A percentile compares a stretch with the other conserved stretches of the same genome.
Conservation (phyloP, 1,139 yeast genomes). For the Suhomyces bokatorum region DNA sequence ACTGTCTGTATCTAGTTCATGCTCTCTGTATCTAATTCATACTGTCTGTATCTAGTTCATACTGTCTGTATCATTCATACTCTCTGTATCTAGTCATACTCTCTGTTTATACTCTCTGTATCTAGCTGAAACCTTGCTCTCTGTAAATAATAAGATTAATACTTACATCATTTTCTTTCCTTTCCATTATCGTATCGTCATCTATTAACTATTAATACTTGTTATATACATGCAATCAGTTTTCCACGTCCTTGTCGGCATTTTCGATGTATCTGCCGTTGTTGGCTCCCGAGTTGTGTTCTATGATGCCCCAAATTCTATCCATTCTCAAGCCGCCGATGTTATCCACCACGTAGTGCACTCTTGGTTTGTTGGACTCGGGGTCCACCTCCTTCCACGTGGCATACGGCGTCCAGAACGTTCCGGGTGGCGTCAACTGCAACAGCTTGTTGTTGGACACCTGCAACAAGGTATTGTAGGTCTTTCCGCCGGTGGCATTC, state of each 20-base stretch:
- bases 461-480: constrained; percentile 59
- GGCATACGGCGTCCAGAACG: constrained; percentile 51
- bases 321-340: constrained; percentile 85
- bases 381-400: constrained; percentile 55
- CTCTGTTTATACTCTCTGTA: too few species aligned
- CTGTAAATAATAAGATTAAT: too few species aligned
- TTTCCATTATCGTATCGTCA: background rate
- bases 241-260: background rate
- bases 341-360: constrained; percentile 66
- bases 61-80: too few species aligned
- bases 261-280: constrained; percentile 55
- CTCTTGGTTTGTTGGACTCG: constrained; percentile 34
- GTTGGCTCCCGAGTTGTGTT: constrained; percentile 61
- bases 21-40: too few species aligned
- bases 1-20: too few species aligned
- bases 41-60: too few species aligned
- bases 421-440: constrained; percentile 31
- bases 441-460: constrained; percentile 47
- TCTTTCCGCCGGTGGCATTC: constrained; percentile 63
- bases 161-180: too few species aligned
- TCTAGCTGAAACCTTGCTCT: too few species aligned
- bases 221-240: background rate
- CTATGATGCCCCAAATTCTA: constrained; percentile 78
- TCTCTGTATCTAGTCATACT: too few species aligned
- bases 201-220: background rate